phyloP scores from a whole-genome alignment of 176 grass and related monocot species.

The Ensete glaucum region DNA sequence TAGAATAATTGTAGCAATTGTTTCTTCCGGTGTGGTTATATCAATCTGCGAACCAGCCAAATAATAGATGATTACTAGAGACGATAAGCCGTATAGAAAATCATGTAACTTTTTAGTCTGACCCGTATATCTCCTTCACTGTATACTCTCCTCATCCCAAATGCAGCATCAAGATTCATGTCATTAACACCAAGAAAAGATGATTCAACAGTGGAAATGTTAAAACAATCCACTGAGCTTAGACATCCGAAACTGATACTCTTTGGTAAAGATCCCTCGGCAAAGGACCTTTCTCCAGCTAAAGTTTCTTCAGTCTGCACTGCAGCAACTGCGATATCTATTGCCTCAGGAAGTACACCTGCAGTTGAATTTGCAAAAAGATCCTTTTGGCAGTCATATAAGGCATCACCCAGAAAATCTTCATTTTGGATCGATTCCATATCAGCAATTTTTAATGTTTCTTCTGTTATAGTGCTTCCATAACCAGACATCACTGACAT shows the following conservation, averaged over 20 bases:
- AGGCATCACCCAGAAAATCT: conserved; percentile 55
- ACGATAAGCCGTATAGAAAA: background rate
- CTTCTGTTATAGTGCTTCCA: conserved; percentile 29
- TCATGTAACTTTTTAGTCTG: background rate
- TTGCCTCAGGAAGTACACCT: background rate
- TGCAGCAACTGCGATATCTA: conserved; percentile 56
- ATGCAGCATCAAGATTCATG: conserved; percentile 66
- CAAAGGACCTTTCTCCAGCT: conserved; percentile 46
- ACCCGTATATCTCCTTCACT: conserved; percentile 99
- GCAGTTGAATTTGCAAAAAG: conserved; percentile 39
- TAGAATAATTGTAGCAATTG: background rate
- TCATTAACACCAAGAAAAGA: conserved; percentile 79
- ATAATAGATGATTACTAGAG: background rate
- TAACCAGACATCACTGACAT: conserved; percentile 68
- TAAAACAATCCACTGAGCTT: conserved; percentile 44
- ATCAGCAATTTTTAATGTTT: conserved; percentile 33
- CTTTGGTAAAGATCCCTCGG: conserved; percentile 67
- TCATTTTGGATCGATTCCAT: conserved; percentile 36
- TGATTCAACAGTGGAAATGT: conserved; percentile 36
- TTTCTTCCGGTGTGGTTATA: background rate
- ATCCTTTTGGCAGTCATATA: conserved; percentile 77
- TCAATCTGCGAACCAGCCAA: background rate
- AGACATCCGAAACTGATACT: conserved; percentile 72
- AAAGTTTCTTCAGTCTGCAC: conserved; percentile 58
- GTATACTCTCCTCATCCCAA: conserved; percentile 66